These are phyloP conservation scores for Mrakia blollopis DNA, from an alignment of 768 basidiomycete genomes.

Conservation along the genomic window DNA sequence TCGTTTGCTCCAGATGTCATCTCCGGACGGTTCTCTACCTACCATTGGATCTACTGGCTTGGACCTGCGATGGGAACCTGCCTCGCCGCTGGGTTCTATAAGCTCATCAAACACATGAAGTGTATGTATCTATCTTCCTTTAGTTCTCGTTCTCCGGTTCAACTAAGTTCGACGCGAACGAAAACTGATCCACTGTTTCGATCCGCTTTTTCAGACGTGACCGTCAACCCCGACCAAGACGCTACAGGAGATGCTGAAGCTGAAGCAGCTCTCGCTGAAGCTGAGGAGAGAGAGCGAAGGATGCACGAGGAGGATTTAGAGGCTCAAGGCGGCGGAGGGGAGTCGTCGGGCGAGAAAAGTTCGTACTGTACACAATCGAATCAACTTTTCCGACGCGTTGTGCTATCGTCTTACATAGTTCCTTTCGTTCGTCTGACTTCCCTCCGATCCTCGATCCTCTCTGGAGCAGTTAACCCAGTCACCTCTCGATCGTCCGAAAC, in stretches of 20 bases:
- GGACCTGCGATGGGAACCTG: conserved; percentile 8
- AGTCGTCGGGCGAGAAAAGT: too few relatives aligned
- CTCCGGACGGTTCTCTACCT: neutral
- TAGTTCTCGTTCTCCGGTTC: too few relatives aligned
- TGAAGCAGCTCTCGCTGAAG: neutral
- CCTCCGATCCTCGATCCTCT: too few relatives aligned
- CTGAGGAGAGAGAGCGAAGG: neutral
- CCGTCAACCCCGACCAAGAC: conserved; percentile 8
- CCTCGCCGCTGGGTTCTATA: conserved; percentile 14
- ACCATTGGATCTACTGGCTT: conserved; percentile 32
- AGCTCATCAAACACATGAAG: conserved; percentile 4
- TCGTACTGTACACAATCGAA: too few relatives aligned
- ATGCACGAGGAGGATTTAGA: too few relatives aligned
- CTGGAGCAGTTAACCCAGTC: too few relatives aligned
- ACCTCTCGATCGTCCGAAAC: too few relatives aligned
- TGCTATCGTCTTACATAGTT: too few relatives aligned
- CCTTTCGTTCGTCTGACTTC: too few relatives aligned
- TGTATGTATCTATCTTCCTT: too few relatives aligned
- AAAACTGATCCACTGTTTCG: neutral
- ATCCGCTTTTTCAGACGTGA: neutral
- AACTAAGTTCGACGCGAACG: neutral
- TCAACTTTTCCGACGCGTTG: too few relatives aligned
- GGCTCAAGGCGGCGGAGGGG: too few relatives aligned
- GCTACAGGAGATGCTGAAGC: neutral
- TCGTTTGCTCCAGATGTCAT: conserved; percentile 25